Conservation (phyloP, 2,329 filamentous ascomycete species). For the Xylariaceae sp. region DNA sequence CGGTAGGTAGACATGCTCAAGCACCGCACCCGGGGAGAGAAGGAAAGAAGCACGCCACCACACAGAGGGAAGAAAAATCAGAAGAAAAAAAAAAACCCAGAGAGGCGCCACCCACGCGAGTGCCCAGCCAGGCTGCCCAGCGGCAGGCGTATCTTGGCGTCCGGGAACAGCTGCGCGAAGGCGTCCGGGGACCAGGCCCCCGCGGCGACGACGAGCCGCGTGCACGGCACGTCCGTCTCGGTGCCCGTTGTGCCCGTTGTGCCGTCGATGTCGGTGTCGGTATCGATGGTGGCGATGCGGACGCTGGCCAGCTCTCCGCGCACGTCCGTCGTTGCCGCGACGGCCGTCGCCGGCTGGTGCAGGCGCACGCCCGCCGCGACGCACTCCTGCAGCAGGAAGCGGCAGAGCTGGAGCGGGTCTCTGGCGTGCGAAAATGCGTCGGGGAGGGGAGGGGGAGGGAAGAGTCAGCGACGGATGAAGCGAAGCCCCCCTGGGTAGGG, state of each 20-base stretch:
- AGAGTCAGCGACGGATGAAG: too few relatives aligned
- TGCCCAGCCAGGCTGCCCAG: slow-evolving; percentile 61
- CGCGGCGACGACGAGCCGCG: slow-evolving; percentile 57
- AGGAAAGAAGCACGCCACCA: too few relatives aligned
- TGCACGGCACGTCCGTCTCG: slow-evolving; percentile 51
- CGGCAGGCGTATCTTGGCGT: slow-evolving; percentile 43
- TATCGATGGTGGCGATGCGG: slow-evolving; percentile 39
- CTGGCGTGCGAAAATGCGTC: too few relatives aligned
- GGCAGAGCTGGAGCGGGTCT: slow-evolving; percentile 59
- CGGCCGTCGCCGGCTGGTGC: slow-evolving; percentile 54
- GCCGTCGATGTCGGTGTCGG: too few relatives aligned
- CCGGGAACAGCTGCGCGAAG: slow-evolving; percentile 58
- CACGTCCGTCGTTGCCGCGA: slow-evolving; percentile 43
- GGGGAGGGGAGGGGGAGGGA: too few relatives aligned
- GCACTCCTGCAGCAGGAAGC: slow-evolving; percentile 54
- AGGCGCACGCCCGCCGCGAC: slow-evolving; percentile 54
- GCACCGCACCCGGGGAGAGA: too few relatives aligned
- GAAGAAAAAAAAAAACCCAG: too few relatives aligned
- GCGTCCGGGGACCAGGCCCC: slow-evolving; percentile 65
- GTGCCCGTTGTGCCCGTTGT: slow-evolving; percentile 25
- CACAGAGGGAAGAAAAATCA: too few relatives aligned
- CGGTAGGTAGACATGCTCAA: too few relatives aligned
- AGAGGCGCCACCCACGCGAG: too few relatives aligned
- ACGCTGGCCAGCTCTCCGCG: slow-evolving; percentile 44
- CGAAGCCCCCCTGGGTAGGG: too few relatives aligned